A percentile compares a stretch with the other conserved stretches of the same genome.
Conservation (phyloP, 495 filamentous ascomycete species). For the Alectoria sarmentosa region DNA sequence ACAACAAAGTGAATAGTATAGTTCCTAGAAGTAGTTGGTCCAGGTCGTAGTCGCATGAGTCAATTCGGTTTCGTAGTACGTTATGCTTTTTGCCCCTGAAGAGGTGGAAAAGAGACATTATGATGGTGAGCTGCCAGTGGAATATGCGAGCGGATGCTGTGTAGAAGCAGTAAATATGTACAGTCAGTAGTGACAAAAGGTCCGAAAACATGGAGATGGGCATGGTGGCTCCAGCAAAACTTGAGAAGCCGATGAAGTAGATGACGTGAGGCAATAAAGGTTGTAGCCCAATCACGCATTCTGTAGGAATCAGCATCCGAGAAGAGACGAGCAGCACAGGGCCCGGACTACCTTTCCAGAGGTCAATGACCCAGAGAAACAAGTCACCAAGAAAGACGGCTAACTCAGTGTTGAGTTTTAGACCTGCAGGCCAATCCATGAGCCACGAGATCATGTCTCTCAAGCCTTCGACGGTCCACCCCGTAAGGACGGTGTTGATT, state of each 20-base stretch:
- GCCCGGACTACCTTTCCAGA: slow-evolving; percentile 65
- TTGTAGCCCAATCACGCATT: slow-evolving; percentile 65
- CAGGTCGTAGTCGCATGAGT: slow-evolving; percentile 97
- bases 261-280: slow-evolving; percentile 80
- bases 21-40: slow-evolving; percentile 96
- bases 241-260: slow-evolving; percentile 88
- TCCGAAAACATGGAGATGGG: slow-evolving; percentile 96
- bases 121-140: slow-evolving; percentile 95
- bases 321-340: not conserved
- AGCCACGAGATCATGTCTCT: slow-evolving; percentile 90
- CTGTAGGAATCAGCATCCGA: slow-evolving; percentile 34
- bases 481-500: slow-evolving; percentile 68
- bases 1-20: slow-evolving; percentile 91
- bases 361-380: slow-evolving; percentile 97
- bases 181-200: slow-evolving; percentile 79
- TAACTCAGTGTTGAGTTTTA: slow-evolving; percentile 95
- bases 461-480: slow-evolving; percentile 84
- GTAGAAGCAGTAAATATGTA: slow-evolving; percentile 98
- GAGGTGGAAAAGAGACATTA: slow-evolving; percentile 93
- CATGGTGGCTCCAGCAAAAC: slow-evolving; percentile 94
- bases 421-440: slow-evolving; percentile 94
- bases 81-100: slow-evolving; percentile 98
- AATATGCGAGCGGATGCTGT: slow-evolving; percentile 93
- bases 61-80: slow-evolving; percentile 91
- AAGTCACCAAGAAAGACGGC: slow-evolving; percentile 89